phyloP scores from a whole-genome alignment of 1,139 yeast genomes.

The Suhomyces terraborum region DNA sequence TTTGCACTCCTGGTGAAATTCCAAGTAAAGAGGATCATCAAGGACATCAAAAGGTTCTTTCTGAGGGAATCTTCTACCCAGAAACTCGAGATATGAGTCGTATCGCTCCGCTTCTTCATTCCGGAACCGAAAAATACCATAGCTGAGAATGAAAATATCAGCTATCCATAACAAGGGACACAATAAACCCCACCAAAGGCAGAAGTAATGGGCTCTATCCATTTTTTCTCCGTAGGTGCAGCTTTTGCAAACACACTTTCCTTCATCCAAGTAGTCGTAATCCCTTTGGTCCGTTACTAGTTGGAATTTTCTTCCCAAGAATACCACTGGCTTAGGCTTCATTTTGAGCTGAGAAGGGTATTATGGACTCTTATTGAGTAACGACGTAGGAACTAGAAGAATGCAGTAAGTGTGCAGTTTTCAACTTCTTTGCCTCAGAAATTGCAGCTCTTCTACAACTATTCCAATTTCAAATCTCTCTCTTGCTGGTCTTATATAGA shows the following conservation, averaged over 20 bases:
- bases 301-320: background rate
- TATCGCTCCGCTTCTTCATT: conserved; percentile 3
- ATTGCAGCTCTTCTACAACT: too few species aligned
- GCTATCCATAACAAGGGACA: conserved; percentile 29
- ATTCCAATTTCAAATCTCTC: too few species aligned
- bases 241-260: conserved; percentile 21
- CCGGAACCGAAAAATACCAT: background rate
- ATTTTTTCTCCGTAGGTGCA: conserved; percentile 16
- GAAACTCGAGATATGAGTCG: conserved; percentile 6
- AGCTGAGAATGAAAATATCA: conserved; percentile 7
- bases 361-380: too few species aligned
- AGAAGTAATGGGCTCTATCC: conserved; percentile 6
- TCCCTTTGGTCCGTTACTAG: background rate
- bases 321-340: background rate
- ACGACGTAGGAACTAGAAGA: too few species aligned
- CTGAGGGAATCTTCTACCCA: conserved; percentile 3
- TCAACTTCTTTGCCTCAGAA: too few species aligned
- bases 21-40: conserved; percentile 9
- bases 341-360: too few species aligned
- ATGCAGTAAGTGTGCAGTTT: too few species aligned
- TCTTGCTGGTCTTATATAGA: too few species aligned
- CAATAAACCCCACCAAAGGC: conserved; percentile 22
- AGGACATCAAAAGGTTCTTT: background rate
- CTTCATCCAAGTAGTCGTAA: conserved; percentile 8
- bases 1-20: conserved; percentile 1